Conservation (phyloP, 1,284 basidiomycete species). For the Boletellus sp. region DNA sequence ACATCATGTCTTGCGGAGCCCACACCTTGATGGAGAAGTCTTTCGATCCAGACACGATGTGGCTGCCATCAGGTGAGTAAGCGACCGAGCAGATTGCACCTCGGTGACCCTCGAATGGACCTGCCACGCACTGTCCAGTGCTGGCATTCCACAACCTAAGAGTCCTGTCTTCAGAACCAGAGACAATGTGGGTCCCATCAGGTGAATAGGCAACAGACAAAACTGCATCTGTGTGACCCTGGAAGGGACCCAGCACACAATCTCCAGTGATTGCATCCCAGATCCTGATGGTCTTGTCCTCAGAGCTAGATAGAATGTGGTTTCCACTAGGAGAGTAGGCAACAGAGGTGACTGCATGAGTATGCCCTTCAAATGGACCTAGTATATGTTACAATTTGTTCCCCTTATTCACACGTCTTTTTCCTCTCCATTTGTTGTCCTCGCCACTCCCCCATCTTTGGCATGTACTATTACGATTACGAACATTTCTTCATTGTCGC, state of each 20-base stretch:
- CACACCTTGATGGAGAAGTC: constrained; percentile 18
- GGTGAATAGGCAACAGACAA: constrained; percentile 15
- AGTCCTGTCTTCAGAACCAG: constrained; percentile 18
- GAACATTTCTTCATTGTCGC: too few relatives aligned
- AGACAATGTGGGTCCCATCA: constrained; percentile 13
- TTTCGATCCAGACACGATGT: constrained; percentile 16
- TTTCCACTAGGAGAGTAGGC: constrained; percentile 16
- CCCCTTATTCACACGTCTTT: too few relatives aligned
- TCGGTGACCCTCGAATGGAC: constrained; percentile 15
- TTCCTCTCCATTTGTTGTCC: too few relatives aligned
- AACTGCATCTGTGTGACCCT: constrained; percentile 11
- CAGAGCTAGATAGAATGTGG: constrained; percentile 11
- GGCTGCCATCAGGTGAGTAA: constrained; percentile 19
- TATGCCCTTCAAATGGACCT: constrained; percentile 10
- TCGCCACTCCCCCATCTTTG: too few relatives aligned
- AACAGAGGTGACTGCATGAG: constrained; percentile 8
- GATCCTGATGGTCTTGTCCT: constrained; percentile 13
- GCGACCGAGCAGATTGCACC: constrained; percentile 9
- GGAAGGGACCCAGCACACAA: constrained; percentile 15
- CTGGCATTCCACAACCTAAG: constrained; percentile 18
- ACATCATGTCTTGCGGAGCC: neutral
- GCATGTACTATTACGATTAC: too few relatives aligned
- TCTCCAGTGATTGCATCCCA: constrained; percentile 12
- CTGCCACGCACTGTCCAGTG: constrained; percentile 18
- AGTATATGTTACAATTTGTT: too few relatives aligned